Evolutionary conservation across 2,329 filamentous ascomycete genomes (phyloP).

Genomic region (Trichophyton equinum): DNA sequence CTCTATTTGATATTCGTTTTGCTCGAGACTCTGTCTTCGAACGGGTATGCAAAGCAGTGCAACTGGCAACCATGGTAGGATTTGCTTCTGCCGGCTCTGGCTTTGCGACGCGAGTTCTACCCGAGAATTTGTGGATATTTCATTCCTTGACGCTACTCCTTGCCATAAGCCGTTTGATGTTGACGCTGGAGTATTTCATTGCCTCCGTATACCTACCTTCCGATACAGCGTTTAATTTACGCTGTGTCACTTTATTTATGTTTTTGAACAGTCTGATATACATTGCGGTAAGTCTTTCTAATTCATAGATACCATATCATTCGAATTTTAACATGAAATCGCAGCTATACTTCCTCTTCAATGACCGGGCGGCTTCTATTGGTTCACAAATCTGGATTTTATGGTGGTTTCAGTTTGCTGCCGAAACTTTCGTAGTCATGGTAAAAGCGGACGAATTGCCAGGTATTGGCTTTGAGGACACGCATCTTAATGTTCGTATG

Average conservation of each 20-base stretch:
- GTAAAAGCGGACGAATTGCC: constrained; percentile 43
- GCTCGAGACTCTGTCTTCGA: constrained; percentile 53
- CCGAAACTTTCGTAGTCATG: constrained; percentile 43
- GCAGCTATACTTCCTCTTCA: constrained; percentile 27
- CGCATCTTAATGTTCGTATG: constrained; percentile 52
- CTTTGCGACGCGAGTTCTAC: constrained; percentile 26
- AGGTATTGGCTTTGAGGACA: constrained; percentile 49
- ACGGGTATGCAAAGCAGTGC: constrained; percentile 44
- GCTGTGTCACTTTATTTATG: background rate
- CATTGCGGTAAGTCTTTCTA: background rate
- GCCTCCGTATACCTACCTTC: constrained; percentile 17
- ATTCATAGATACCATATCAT: background rate
- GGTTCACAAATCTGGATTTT: constrained; percentile 31
- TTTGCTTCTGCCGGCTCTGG: constrained; percentile 48
- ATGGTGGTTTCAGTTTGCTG: constrained; percentile 44
- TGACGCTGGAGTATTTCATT: constrained; percentile 43
- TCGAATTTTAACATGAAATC: background rate
- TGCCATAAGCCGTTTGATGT: constrained; percentile 40
- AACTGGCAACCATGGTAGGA: constrained; percentile 53
- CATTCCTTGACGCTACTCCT: constrained; percentile 33
- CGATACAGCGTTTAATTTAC: background rate
- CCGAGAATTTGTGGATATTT: constrained; percentile 34
- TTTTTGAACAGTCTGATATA: background rate
- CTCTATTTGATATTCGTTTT: constrained; percentile 54
- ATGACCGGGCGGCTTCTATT: constrained; percentile 13